Conservation (phyloP, 1,284 basidiomycete species). For the Cerioporus squamosus region DNA sequence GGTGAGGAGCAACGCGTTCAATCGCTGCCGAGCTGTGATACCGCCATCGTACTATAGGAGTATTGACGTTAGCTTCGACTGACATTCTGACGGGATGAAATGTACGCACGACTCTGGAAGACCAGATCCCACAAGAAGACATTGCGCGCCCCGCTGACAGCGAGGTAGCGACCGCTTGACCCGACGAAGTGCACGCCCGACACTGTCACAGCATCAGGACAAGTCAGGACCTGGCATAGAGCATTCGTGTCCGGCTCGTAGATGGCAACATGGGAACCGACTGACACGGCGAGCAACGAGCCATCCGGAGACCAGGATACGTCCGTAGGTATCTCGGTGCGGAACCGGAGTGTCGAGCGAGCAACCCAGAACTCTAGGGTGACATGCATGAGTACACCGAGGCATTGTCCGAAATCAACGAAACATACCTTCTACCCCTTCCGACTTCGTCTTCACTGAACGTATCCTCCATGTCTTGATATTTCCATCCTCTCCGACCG, state of each 20-base stretch:
- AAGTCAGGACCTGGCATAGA: constrained; percentile 68
- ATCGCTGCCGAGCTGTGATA: constrained; percentile 44
- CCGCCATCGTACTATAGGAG: constrained; percentile 61
- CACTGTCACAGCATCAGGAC: constrained; percentile 53
- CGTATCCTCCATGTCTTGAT: constrained; percentile 77
- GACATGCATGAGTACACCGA: neutral
- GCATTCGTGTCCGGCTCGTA: constrained; percentile 77
- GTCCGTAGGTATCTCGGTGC: constrained; percentile 66
- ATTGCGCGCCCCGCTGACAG: constrained; percentile 53
- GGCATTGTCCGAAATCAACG: constrained; percentile 4
- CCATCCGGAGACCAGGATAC: constrained; percentile 86
- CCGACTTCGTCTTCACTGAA: constrained; percentile 45
- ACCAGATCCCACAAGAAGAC: constrained; percentile 85
- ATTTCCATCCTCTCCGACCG: constrained; percentile 69
- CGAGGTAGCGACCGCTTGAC: constrained; percentile 62
- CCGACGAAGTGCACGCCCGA: constrained; percentile 69
- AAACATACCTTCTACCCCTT: constrained; percentile 52
- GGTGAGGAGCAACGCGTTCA: constrained; percentile 55
- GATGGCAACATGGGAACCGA: constrained; percentile 73
- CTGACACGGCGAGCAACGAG: constrained; percentile 82
- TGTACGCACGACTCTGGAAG: constrained; percentile 44
- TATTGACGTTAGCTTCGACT: neutral
- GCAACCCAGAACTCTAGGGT: constrained; percentile 76
- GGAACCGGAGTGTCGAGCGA: constrained; percentile 74
- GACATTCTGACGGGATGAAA: neutral